Evolutionary conservation across 2,329 filamentous ascomycete genomes (phyloP).

Genomic region (Beauveria bassiana): DNA sequence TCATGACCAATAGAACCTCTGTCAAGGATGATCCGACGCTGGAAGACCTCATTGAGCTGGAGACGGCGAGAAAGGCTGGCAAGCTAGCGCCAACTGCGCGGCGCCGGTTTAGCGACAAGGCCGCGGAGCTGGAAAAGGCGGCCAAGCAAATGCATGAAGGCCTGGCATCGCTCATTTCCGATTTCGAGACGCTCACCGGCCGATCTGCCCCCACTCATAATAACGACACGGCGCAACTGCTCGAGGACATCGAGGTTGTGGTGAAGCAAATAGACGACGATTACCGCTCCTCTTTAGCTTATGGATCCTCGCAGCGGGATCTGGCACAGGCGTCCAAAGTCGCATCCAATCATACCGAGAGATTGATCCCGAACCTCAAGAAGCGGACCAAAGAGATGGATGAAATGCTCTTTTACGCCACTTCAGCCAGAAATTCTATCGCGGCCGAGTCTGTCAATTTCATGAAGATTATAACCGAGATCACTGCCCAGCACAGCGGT

Average conservation of each 20-base stretch:
- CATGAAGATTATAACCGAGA: slow-evolving; percentile 74
- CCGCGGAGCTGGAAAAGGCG: slow-evolving; percentile 52
- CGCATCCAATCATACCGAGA: slow-evolving; percentile 55
- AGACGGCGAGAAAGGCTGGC: slow-evolving; percentile 65
- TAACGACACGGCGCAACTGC: slow-evolving; percentile 58
- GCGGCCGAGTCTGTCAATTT: slow-evolving; percentile 59
- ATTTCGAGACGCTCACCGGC: slow-evolving; percentile 52
- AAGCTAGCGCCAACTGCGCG: slow-evolving; percentile 52
- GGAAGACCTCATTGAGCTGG: slow-evolving; percentile 68
- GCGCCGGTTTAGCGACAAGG: slow-evolving; percentile 51
- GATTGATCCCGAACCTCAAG: slow-evolving; percentile 49
- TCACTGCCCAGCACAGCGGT: slow-evolving; percentile 67
- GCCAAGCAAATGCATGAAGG: slow-evolving; percentile 53
- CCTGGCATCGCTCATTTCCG: slow-evolving; percentile 53
- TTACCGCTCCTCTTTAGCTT: slow-evolving; percentile 66
- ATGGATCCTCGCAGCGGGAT: slow-evolving; percentile 55
- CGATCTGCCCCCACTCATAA: slow-evolving; percentile 49
- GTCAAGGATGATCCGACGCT: slow-evolving; percentile 49
- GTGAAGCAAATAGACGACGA: slow-evolving; percentile 82
- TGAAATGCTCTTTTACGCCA: slow-evolving; percentile 49
- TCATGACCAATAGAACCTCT: slow-evolving; percentile 47
- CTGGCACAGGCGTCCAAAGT: slow-evolving; percentile 55
- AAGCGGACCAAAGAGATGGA: slow-evolving; percentile 54
- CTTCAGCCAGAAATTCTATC: slow-evolving; percentile 59
- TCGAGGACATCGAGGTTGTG: slow-evolving; percentile 80